Base-by-base conservation (phyloP, 306 rosid genomes). In the Sicyos baderoa region DNA sequence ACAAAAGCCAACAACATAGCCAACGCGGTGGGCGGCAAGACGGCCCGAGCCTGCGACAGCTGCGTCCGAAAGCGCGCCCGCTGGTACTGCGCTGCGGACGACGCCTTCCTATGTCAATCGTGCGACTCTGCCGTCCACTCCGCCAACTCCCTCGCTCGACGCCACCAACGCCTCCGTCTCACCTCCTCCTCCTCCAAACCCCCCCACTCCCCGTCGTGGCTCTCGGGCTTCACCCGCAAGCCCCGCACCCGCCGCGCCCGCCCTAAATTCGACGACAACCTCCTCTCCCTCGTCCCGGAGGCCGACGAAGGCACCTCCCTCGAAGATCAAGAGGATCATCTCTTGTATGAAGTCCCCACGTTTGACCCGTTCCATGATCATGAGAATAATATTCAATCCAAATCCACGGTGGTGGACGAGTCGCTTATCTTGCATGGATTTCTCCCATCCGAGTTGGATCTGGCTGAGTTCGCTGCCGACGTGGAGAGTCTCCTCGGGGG, bases 61-160 rank as follows among this genome's bases (percentile, higher is more conserved):
- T 94, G 99, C 76, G 76, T 90, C n/a, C 80, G 79, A 0, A 86
- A 85, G 72, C 78, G 99, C 0, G 97, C 99, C 3, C 88, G 99
- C 0, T 90, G 97, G 99, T 94, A 90, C 61, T 94, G 99, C 67
- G 95, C 97, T 3, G 96, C 99, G 5, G 99, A 94, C 60, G 99
- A 94, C 52, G 99, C 97, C 11, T 94, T 94, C 67, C 87, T 94
- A 19, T 94, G 99, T 57, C 89, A 86, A 47, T 55, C 86, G 0
- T 94, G 99, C 40, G 97, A 94, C 82, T 80, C 87, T 18, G 72
- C 84, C 0, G 97, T 94, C 8, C 99, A 94, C 84, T 90, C 97
- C 0, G 97, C 97, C 6, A 94, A 94, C 16, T 68, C 88, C 0
- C 61, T 94, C 22, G 97, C 99, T 9, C 79, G 89, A 0, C 71